Evolutionary conservation across 2,329 filamentous ascomycete genomes (phyloP).

Genomic region (Xylariaceae sp.): DNA sequence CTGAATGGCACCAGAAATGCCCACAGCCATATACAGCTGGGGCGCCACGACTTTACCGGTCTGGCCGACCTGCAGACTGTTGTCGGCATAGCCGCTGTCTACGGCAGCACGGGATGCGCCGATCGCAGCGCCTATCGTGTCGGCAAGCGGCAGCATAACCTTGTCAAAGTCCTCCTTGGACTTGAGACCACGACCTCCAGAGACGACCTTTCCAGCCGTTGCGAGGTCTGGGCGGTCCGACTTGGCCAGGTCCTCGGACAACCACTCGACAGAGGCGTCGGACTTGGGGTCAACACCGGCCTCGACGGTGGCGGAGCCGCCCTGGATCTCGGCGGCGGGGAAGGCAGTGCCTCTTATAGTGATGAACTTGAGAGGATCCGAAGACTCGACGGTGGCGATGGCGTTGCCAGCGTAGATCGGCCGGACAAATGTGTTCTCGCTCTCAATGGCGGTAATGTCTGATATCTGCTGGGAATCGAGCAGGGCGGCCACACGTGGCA

Average conservation of each 20-base stretch:
- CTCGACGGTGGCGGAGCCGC: slow-evolving; percentile 73
- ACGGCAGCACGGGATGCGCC: slow-evolving; percentile 93
- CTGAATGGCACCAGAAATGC: slow-evolving; percentile 96
- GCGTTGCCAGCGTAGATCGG: slow-evolving; percentile 98
- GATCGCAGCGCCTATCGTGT: slow-evolving; percentile 90
- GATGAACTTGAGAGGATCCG: slow-evolving; percentile 80
- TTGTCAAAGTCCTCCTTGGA: slow-evolving; percentile 97
- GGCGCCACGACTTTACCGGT: slow-evolving; percentile 98
- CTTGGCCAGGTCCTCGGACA: slow-evolving; percentile 89
- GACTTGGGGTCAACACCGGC: slow-evolving; percentile 82
- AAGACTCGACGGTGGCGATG: slow-evolving; percentile 91
- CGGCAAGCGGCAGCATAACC: slow-evolving; percentile 87
- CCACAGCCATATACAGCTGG: slow-evolving; percentile 90
- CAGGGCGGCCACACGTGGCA: slow-evolving; percentile 87
- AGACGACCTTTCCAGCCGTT: slow-evolving; percentile 86
- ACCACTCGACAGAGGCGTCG: slow-evolving; percentile 75
- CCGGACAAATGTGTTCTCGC: slow-evolving; percentile 90
- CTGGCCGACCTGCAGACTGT: slow-evolving; percentile 96
- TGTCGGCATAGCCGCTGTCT: slow-evolving; percentile 96
- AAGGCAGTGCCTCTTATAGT: slow-evolving; percentile 95
- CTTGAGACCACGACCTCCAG: slow-evolving; percentile 90
- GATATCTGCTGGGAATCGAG: slow-evolving; percentile 92
- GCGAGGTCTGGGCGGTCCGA: slow-evolving; percentile 91
- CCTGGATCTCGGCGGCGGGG: slow-evolving; percentile 66
- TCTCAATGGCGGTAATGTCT: slow-evolving; percentile 82